Percentiles rank a stretch among this genome's conserved stretches.
Conservation (phyloP, 345 rosid genomes). For the Lepidium sativum region DNA sequence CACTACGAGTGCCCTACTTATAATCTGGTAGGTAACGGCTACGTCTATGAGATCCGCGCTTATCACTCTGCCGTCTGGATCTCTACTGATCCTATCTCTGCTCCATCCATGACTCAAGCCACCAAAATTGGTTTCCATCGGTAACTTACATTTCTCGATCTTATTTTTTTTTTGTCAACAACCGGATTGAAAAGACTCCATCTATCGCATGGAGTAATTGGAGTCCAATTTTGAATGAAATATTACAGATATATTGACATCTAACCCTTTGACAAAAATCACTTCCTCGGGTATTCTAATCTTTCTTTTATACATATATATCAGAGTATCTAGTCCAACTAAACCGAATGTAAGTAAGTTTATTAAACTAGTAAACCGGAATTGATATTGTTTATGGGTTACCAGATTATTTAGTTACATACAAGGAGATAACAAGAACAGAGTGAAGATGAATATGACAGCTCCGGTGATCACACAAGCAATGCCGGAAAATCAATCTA, state of each 20-base stretch:
- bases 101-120: slow-evolving; percentile 19
- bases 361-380: neutral
- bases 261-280: no score
- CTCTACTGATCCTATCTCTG: neutral
- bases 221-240: no score
- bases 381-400: neutral
- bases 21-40: neutral
- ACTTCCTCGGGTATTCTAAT: no score
- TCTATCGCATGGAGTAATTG: no score
- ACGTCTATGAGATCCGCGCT: slow-evolving; percentile 18
- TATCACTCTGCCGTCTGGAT: slow-evolving; percentile 12
- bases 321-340: no score
- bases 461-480: slow-evolving; percentile 15
- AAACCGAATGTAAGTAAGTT: neutral
- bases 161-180: no score
- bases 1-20: slow-evolving; percentile 13
- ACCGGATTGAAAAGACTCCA: no score
- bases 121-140: slow-evolving; percentile 18
- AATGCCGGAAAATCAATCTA: slow-evolving; percentile 7
- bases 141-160: neutral
- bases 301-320: no score
- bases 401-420: slow-evolving; percentile 20
- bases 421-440: slow-evolving; percentile 17
- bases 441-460: slow-evolving; percentile 19
- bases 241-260: no score